Evolutionary conservation across 805 yeast species (phyloP).

Genomic region (Jamesozyma hellenica): DNA sequence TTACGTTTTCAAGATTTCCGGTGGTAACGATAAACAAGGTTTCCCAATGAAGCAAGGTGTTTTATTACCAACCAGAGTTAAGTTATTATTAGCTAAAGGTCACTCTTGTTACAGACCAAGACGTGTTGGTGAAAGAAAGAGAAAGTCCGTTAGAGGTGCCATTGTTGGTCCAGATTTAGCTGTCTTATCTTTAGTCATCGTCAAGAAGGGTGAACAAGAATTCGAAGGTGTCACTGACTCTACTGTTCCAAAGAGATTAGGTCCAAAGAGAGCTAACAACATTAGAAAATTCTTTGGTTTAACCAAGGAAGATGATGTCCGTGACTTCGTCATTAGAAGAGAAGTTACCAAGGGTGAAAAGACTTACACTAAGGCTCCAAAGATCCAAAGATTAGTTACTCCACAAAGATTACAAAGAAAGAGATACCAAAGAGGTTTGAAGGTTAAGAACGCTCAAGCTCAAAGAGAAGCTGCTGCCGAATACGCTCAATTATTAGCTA

Average conservation of each 20-base stretch:
- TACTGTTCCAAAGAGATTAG: conserved; percentile 96
- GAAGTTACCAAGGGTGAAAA: conserved; percentile 95
- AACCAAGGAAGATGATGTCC: conserved; percentile 38
- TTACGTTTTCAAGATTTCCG: conserved; percentile 95
- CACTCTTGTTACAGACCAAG: conserved; percentile 99
- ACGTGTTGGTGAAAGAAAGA: conserved; percentile 99
- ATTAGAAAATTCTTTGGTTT: conserved; percentile 98
- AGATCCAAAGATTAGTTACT: conserved; percentile 97
- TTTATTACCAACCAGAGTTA: conserved; percentile 98
- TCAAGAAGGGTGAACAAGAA: conserved; percentile 94
- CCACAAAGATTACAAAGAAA: conserved; percentile 99
- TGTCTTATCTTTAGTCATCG: conserved; percentile 82
- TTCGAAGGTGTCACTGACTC: conserved; percentile 91
- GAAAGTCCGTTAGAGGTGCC: conserved; percentile 99
- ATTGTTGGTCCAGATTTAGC: conserved; percentile 95
- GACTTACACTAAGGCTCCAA: conserved; percentile 91
- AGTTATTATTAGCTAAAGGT: conserved; percentile 84
- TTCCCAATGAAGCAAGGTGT: conserved; percentile 99
- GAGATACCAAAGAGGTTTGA: conserved; percentile 88
- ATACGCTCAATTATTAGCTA: conserved; percentile 96
- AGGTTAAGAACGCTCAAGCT: conserved; percentile 93
- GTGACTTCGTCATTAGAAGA: conserved; percentile 90
- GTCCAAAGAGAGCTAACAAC: conserved; percentile 99
- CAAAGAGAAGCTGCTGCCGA: conserved; percentile 99
- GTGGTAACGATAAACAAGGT: conserved; percentile 99